A percentile compares a stretch with the other conserved stretches of the same genome.
These are phyloP conservation scores for Moniliella sp. DNA, from an alignment of 1,284 basidiomycete species.

Conservation along the genomic window DNA sequence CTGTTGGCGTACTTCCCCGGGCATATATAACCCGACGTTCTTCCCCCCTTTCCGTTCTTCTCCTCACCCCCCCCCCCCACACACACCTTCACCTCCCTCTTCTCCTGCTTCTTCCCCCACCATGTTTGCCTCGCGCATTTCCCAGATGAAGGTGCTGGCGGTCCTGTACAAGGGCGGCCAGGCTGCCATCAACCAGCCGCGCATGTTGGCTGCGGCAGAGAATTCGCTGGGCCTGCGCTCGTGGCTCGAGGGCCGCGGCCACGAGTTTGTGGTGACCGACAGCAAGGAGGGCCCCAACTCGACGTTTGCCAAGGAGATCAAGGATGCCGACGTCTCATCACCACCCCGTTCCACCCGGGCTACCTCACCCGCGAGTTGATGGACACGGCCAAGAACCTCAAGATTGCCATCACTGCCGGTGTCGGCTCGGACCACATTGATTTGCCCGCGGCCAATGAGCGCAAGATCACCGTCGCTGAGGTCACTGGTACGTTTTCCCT, in stretches of 20 bases:
- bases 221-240: conserved; percentile 41
- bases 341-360: conserved; percentile 61
- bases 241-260: conserved; percentile 45
- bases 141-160: conserved; percentile 65
- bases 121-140: no score
- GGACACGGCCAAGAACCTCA: conserved; percentile 63
- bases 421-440: conserved; percentile 74
- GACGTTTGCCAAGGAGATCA: conserved; percentile 66
- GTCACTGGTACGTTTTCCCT: no score
- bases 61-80: no score
- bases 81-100: no score
- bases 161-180: conserved; percentile 49
- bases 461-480: conserved; percentile 52
- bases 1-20: no score
- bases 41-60: no score
- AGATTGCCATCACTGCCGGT: conserved; percentile 73
- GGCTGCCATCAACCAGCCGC: conserved; percentile 57
- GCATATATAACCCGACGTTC: no score
- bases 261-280: conserved; percentile 50
- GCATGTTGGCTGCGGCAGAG: conserved; percentile 69
- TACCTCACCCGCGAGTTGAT: conserved; percentile 66
- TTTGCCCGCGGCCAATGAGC: conserved; percentile 63
- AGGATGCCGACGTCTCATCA: conserved; percentile 46
- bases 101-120: no score
- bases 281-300: conserved; percentile 70